Conservation (phyloP, 2,329 filamentous ascomycete genomes). For the Epichloe glyceriae region DNA sequence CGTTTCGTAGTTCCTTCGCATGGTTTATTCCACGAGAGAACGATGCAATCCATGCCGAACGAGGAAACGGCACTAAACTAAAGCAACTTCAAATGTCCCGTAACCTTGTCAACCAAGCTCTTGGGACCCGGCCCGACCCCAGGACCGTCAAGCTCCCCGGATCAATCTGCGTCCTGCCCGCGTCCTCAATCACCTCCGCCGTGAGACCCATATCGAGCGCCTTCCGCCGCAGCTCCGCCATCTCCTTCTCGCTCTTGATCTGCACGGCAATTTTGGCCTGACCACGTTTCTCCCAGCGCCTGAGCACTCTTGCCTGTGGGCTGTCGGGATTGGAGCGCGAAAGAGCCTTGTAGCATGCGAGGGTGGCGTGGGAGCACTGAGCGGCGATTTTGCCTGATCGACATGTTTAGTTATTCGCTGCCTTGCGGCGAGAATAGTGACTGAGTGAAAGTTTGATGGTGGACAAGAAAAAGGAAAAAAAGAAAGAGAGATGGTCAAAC, state of each 20-base stretch:
- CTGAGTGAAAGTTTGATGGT: too few species aligned
- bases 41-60: too few species aligned
- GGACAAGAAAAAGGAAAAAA: not conserved
- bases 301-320: constrained; percentile 50
- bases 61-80: constrained; percentile 35
- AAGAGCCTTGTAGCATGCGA: constrained; percentile 90
- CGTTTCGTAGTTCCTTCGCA: too few species aligned
- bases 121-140: constrained; percentile 68
- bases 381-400: constrained; percentile 83
- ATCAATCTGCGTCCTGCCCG: constrained; percentile 94
- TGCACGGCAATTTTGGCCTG: constrained; percentile 93
- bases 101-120: constrained; percentile 76
- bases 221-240: constrained; percentile 59
- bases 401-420: not conserved
- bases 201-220: constrained; percentile 76
- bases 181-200: constrained; percentile 83
- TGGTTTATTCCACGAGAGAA: too few species aligned
- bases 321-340: constrained; percentile 40
- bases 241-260: constrained; percentile 72
- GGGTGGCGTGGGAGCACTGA: constrained; percentile 88
- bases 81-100: constrained; percentile 71
- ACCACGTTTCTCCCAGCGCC: constrained; percentile 72
- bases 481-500: not conserved
- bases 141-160: constrained; percentile 85
- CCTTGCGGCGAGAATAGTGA: too few species aligned